Evolutionary conservation across 2,329 filamentous ascomycete genomes (phyloP), one percentile per base, ranked within the genome.

Genomic region (Fusarium penzigii): DNA sequence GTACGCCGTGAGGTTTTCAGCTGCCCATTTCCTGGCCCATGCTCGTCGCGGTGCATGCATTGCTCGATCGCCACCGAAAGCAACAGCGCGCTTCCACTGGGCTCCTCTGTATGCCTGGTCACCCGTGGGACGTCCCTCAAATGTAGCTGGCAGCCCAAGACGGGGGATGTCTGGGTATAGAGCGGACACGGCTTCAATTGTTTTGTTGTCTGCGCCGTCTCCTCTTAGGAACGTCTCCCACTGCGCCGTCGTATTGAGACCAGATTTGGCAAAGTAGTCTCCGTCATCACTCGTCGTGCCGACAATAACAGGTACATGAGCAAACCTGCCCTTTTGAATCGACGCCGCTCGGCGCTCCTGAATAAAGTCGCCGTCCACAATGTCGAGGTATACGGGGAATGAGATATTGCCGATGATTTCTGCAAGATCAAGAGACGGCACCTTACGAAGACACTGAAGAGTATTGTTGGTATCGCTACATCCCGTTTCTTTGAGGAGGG

Each of bases 21-120:
- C 12, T 0, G 56, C 42, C 56, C 56, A 59, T 4, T 29, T 53
- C 5, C 45, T 56, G 0, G 50, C 55, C 56, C 56, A 59, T 1
- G 46, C 52, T 46, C 56, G 7, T 34, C 43, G 55, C 0, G 56
- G 56, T 12, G 46, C 56, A 1, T 59, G 56, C 56, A 59, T 59
- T 1, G 56, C 56, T 40, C 56, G 3, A 4, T 59, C 56, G 0
- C 56, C 56, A 0, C 56, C 56, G 4, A 59, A 59, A 0, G 56
- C 56, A 2, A 59, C 40, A 0, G 56, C 52, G 1, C 56, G 56
- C 32, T 59, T 59, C 56, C 56, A 59, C 7, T 59, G 56, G 2
- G 42, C n/a, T 12, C 56, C 56, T 2, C 56, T 56, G 0, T 36
- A 53, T 8, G 56, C 52, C 8, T 39, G 9, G 0, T 44, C 13